phyloP scores from a whole-genome alignment of 257 asterid species.

The Thymus mandschuricus region DNA sequence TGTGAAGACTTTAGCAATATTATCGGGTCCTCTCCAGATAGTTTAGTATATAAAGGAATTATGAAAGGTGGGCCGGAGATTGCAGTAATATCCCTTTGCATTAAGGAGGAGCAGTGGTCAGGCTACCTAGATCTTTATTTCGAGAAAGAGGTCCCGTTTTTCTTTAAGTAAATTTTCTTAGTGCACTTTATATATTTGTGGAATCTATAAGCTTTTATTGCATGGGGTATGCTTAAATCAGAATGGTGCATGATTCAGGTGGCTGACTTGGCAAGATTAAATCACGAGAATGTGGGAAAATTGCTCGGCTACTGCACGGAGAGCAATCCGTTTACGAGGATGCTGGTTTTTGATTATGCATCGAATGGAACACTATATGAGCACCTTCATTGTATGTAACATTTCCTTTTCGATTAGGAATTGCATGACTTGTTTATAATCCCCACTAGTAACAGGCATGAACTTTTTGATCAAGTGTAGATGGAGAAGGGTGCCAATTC shows the following conservation, averaged over 20 bases:
- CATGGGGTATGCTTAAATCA: background rate
- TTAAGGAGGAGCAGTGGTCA: slow-evolving; percentile 77
- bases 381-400: slow-evolving; percentile 79
- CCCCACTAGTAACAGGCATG: slow-evolving; percentile 18
- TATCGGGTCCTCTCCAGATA: slow-evolving; percentile 62
- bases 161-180: background rate
- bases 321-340: slow-evolving; percentile 70
- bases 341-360: slow-evolving; percentile 93
- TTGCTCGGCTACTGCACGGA: slow-evolving; percentile 84
- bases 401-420: background rate
- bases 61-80: slow-evolving; percentile 82
- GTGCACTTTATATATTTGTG: slow-evolving; percentile 8
- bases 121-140: slow-evolving; percentile 82
- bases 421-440: slow-evolving; percentile 12
- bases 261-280: slow-evolving; percentile 74
- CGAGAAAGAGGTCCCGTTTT: slow-evolving; percentile 67
- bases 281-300: slow-evolving; percentile 82
- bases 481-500: slow-evolving; percentile 80
- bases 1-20: slow-evolving; percentile 98
- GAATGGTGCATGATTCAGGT: slow-evolving; percentile 51
- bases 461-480: slow-evolving; percentile 45
- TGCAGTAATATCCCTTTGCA: slow-evolving; percentile 74
- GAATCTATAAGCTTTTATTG: slow-evolving; percentile 5
- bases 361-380: slow-evolving; percentile 90
- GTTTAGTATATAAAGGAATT: slow-evolving; percentile 84